Percentiles rank a stretch among this genome's conserved stretches.
Evolutionary conservation across 768 basidiomycete genomes (phyloP).

Genomic region (Boletus edulis): DNA sequence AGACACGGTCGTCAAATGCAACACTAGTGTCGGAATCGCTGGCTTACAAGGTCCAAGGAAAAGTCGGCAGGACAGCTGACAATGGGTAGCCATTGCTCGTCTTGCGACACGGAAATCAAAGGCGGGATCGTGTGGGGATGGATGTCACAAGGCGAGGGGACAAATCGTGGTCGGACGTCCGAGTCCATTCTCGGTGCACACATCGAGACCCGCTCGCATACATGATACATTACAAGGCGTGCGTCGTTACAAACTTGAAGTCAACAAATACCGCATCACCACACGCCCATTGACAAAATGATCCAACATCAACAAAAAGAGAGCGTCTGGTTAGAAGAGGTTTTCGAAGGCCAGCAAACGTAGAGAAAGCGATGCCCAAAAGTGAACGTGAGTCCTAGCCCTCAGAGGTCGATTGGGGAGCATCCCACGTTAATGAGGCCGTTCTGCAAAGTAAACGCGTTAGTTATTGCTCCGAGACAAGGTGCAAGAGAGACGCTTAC

Average conservation of each 20-base stretch:
- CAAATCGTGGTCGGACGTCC: constrained; percentile 22
- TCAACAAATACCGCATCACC: constrained; percentile 2
- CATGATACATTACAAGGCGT: constrained; percentile 17
- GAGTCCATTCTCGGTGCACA: not conserved
- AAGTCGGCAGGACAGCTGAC: constrained; percentile 42
- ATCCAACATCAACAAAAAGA: constrained; percentile 24
- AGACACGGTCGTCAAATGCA: not conserved
- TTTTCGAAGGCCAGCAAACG: constrained; percentile 14
- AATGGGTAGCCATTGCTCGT: constrained; percentile 32
- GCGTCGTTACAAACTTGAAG: not conserved
- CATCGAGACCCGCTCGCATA: constrained; percentile 12
- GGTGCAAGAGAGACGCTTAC: constrained; percentile 4
- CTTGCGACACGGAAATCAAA: not conserved
- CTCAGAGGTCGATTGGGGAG: constrained; percentile 8
- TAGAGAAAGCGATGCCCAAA: constrained; percentile 21
- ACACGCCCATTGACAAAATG: constrained; percentile 17
- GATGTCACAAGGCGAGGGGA: constrained; percentile 19
- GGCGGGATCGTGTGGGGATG: not conserved
- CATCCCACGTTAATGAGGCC: constrained; percentile 30
- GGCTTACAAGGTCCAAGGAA: constrained; percentile 41
- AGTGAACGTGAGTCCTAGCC: constrained; percentile 7
- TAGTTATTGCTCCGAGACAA: too few species aligned
- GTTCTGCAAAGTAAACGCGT: constrained; percentile 1
- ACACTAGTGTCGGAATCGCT: not conserved
- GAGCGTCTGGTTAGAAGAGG: constrained; percentile 20